These are phyloP conservation scores for Hypoxylon sp. DNA, from an alignment of 2,329 filamentous ascomycete species.

Conservation along the genomic window DNA sequence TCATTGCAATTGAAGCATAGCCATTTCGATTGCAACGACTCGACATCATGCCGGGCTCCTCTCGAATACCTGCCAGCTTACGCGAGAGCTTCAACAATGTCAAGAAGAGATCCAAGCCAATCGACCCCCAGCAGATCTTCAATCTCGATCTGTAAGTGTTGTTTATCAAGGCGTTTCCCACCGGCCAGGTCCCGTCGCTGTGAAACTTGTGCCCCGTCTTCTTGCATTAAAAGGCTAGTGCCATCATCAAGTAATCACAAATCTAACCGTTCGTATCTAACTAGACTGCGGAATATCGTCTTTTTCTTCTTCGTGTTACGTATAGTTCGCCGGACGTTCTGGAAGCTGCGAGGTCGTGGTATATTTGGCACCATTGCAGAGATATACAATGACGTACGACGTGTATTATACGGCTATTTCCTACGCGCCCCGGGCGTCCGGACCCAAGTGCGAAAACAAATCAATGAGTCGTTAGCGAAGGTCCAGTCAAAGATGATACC, in stretches of 20 bases:
- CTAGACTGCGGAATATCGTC: constrained; percentile 85
- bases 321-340: constrained; percentile 83
- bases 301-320: constrained; percentile 91
- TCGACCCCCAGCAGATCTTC: constrained; percentile 70
- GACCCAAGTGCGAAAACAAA: constrained; percentile 85
- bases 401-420: constrained; percentile 87
- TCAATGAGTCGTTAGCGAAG: constrained; percentile 83
- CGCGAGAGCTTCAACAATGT: constrained; percentile 75
- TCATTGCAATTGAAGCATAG: constrained; percentile 30
- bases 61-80: constrained; percentile 79
- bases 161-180: background rate
- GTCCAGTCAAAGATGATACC: constrained; percentile 88
- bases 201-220: constrained; percentile 14
- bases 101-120: constrained; percentile 71
- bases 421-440: constrained; percentile 89
- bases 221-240: constrained; percentile 8
- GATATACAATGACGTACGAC: constrained; percentile 79
- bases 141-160: constrained; percentile 77
- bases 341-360: constrained; percentile 91
- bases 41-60: constrained; percentile 73
- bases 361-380: constrained; percentile 83
- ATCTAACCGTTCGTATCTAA: constrained; percentile 6
- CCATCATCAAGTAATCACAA: constrained; percentile 6
- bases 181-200: constrained; percentile 10
- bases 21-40: constrained; percentile 23